Base-by-base conservation (phyloP, 106 monocot genomes). In the Dendrobium huoshanense region DNA sequence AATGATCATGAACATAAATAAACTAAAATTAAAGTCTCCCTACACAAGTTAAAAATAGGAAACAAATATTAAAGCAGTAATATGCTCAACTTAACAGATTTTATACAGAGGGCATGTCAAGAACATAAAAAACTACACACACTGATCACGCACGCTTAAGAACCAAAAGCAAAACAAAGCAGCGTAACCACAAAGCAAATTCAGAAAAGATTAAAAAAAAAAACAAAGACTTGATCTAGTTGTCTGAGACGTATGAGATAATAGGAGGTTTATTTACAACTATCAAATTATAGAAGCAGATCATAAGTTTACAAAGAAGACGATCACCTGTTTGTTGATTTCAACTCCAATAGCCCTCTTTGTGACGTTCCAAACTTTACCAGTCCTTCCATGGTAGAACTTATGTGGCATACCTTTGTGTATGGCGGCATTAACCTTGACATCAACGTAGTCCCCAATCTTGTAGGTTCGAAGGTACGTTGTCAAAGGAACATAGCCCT, bases 391-490 rank as follows among this genome's bases (percentile, higher is more conserved):
- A 58, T 90, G 90, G 79, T 90, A 90, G 87, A 90, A 90, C 85
- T 90, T 90, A 67, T 90, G 90, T 13, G 90, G 90, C 90, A 90
- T 90, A 4, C 90, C 90, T 79, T 90, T 88, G 87, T 90, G 87
- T 24, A 90, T 64, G 43, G 85, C 90, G 31, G 87, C 90, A 77
- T 90, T 90, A 44, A 90, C 90, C 82, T 90, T 88, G 79, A 90
- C 73, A 72, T 88, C 90, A 27, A 88, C 87, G 79, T 88, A 83
- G 77, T 90, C 87, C 5, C 91, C 88, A 79, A 88, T 86, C 86
- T 86, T 91, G 80, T 84, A 91, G 41, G 91, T 91, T 31, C 86
- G 37, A 6, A 91, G 86, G 84, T 91, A 91, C n/a, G 90, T 93
- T 22, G 90, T 88, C 70, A 93, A 78, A n/a, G 86, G 84, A 77